Base-by-base conservation (phyloP, 768 basidiomycete species). In the Lactifluus rugatus region DNA sequence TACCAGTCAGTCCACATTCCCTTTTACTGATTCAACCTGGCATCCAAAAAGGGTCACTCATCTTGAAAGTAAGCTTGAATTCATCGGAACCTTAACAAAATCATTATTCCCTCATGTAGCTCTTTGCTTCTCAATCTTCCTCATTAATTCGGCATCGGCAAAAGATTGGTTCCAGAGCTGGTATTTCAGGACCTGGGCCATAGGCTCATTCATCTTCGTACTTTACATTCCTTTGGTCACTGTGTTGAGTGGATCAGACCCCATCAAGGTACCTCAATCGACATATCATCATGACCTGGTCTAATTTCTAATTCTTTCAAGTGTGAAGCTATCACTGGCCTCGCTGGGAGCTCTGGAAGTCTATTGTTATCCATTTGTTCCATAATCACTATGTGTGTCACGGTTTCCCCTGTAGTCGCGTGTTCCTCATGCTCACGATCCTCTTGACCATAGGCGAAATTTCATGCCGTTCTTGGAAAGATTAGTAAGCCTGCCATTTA, bases 101-200 rank as follows among this genome's bases (percentile, higher is more conserved):
- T 23, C 52, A 17, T 6, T 62, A 31, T 45, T 31, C 58, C 11
- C 60, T 32, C 46, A 19, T 48, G 11, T 54, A 89, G 89, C 90
- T 64, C 75, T 91, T 1, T 91, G 87, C 66, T 92, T 91, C 68
- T 90, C 87, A 89, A 71, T 90, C 14, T 92, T 88, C 74, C 78
- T 92, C 44, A 74, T 90, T 46, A 85, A 85, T 57, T 74, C 85
- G 0, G 74, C 78, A 26, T 75, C 81, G 0, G 69, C 70, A 0
- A 79, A 84, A 65, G 78, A 86, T 64, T 93, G 89, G 90, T 90
- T 91, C 72, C 72, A 74, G 17, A 87, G 81, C 65, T 61, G 73
- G 19, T 88, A 89, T 64, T 91, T 90, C 75, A 86, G 79, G 69
- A 73, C 72, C 3, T 91, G 89, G 89, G 71, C 78, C 11, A 58